Percentiles rank a stretch among this genome's conserved stretches.
Evolutionary conservation across 106 monocot genomes (phyloP).

Genomic region (Agapanthus africanus): DNA sequence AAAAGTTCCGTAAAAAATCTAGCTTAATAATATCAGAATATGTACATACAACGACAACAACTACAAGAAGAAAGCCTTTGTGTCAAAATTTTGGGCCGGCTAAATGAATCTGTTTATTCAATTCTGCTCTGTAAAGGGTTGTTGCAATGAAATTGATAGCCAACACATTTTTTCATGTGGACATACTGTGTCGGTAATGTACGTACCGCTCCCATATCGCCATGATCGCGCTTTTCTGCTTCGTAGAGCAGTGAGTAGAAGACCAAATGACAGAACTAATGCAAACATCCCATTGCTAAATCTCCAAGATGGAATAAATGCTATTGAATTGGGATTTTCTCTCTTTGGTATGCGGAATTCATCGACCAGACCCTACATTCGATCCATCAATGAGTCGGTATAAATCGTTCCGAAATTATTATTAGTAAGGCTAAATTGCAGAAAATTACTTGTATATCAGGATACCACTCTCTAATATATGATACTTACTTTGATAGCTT

Average conservation of each 20-base stretch:
- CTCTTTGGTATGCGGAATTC: slow-evolving; percentile 53
- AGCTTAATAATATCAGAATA: no score
- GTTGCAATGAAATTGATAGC: no score
- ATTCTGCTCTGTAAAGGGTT: no score
- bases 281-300: slow-evolving; percentile 92
- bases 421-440: no score
- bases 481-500: slow-evolving; percentile 46
- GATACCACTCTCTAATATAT: no score
- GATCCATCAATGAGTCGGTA: not conserved
- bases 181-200: not conserved
- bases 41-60: no score
- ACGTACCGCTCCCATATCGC: slow-evolving; percentile 55
- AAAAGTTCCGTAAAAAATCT: no score
- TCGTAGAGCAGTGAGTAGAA: slow-evolving; percentile 45
- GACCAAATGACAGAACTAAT: slow-evolving; percentile 65
- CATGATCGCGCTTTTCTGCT: slow-evolving; percentile 61
- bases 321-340: slow-evolving; percentile 24
- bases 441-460: no score
- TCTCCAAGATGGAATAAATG: slow-evolving; percentile 39
- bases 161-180: no score
- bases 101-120: no score
- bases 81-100: no score
- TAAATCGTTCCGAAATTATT: not conserved
- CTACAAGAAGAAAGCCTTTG: no score
- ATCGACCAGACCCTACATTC: slow-evolving; percentile 43